These are phyloP conservation scores for Polytrichum formosum DNA, from an alignment of 225 moss, liverwort and hornwort genomes.

Conservation along the genomic window DNA sequence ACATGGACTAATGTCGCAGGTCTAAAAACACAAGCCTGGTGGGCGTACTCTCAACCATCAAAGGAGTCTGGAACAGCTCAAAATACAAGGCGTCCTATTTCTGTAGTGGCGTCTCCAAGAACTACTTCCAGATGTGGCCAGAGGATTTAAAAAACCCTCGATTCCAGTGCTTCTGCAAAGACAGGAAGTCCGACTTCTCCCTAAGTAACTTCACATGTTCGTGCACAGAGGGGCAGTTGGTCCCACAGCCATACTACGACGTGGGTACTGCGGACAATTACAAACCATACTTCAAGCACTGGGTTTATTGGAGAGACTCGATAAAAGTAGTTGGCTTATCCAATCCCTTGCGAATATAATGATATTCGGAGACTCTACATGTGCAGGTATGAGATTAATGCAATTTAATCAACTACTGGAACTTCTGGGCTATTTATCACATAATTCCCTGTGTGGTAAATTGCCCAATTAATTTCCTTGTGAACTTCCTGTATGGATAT, in stretches of 20 bases:
- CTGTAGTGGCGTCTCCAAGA: constrained; percentile 7
- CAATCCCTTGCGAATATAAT: not conserved
- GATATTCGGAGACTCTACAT: constrained; percentile 30
- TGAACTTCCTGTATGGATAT: too few species aligned
- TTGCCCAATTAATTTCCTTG: too few species aligned
- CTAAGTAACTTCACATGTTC: constrained; percentile 36
- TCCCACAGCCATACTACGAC: constrained; percentile 33
- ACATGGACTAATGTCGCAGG: not conserved
- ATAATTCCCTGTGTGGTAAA: not conserved
- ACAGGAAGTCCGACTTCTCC: not conserved
- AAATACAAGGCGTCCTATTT: not conserved
- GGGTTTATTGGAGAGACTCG: constrained; percentile 33
- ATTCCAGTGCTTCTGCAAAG: constrained; percentile 30
- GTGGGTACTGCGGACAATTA: constrained; percentile 19
- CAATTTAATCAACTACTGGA: not conserved
- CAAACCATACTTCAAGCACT: constrained; percentile 30
- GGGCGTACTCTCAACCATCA: constrained; percentile 8
- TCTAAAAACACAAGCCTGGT: not conserved
- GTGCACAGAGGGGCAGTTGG: constrained; percentile 10
- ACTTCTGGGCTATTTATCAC: not conserved
- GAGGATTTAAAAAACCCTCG: not conserved
- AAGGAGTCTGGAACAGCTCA: constrained; percentile 29
- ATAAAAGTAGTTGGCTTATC: constrained; percentile 19
- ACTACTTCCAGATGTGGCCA: constrained; percentile 36
- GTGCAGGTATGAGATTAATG: constrained; percentile 16